phyloP scores from a whole-genome alignment of 2,329 filamentous ascomycete species.

The Dactylellina parvicollis region DNA sequence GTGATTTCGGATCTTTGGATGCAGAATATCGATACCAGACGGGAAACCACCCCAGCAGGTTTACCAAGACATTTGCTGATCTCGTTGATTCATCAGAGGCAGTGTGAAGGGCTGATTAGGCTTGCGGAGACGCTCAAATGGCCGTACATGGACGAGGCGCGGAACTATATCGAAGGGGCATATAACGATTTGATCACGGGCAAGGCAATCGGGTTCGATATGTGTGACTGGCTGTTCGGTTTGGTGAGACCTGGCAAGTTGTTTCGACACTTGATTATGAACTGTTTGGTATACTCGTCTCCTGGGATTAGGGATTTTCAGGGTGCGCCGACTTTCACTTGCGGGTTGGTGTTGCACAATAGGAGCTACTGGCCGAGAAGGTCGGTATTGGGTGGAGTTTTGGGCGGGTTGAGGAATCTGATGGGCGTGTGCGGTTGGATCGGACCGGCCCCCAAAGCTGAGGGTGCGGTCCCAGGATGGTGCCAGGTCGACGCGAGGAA shows the following conservation, averaged over 20 bases:
- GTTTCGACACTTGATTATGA: slow-evolving; percentile 51
- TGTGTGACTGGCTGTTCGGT: slow-evolving; percentile 53
- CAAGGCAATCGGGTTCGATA: slow-evolving; percentile 43
- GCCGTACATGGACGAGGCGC: slow-evolving; percentile 48
- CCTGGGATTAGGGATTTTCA: slow-evolving; percentile 44
- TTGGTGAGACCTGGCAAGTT: slow-evolving; percentile 47
- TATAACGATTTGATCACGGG: slow-evolving; percentile 49
- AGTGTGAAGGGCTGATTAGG: slow-evolving; percentile 49
- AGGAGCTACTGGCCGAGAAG: slow-evolving; percentile 49
- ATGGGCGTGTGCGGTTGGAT: slow-evolving; percentile 48
- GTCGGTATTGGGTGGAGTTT: slow-evolving; percentile 42
- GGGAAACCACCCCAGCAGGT: slow-evolving; percentile 35
- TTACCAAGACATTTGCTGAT: slow-evolving; percentile 42
- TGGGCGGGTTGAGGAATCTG: slow-evolving; percentile 48
- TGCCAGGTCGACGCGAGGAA: slow-evolving; percentile 47
- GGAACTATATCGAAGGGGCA: slow-evolving; percentile 51
- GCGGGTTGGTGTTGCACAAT: slow-evolving; percentile 36
- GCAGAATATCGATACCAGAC: slow-evolving; percentile 50
- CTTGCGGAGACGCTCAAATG: slow-evolving; percentile 53
- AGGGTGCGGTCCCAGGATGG: slow-evolving; percentile 37
- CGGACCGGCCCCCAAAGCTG: slow-evolving; percentile 43
- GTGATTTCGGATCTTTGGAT: slow-evolving; percentile 49
- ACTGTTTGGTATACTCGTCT: slow-evolving; percentile 44
- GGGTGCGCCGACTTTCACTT: slow-evolving; percentile 44
- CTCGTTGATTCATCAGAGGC: slow-evolving; percentile 48